Percentiles rank a stretch among this genome's conserved stretches.
These are phyloP conservation scores for Cyclotella sp. DNA, from an alignment of 108 stramenopile species.

Conservation along the genomic window DNA sequence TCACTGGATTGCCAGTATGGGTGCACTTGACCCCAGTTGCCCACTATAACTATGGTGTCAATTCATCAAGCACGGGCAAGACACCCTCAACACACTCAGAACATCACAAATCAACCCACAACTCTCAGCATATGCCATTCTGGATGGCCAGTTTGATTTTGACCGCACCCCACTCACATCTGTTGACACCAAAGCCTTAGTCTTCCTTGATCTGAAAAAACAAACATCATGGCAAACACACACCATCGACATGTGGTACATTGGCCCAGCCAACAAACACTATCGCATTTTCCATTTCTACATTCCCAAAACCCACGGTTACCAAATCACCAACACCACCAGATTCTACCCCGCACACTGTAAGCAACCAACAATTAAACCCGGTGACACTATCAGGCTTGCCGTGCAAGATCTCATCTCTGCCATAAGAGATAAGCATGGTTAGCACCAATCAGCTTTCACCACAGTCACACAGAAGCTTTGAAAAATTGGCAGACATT, in stretches of 20 bases:
- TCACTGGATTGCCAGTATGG: constrained; percentile 10
- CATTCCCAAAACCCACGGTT: not conserved
- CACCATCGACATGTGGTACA: constrained; percentile 43
- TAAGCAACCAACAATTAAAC: not conserved
- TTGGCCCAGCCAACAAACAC: constrained; percentile 34
- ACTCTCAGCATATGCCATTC: constrained; percentile 19
- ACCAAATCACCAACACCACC: constrained; percentile 14
- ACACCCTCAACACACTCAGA: constrained; percentile 50
- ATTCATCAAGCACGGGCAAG: constrained; percentile 27
- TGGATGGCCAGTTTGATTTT: constrained; percentile 25
- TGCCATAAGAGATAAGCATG: not conserved
- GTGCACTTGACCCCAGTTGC: constrained; percentile 26
- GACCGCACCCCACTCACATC: constrained; percentile 3
- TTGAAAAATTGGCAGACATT: not conserved
- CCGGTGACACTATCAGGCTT: not conserved
- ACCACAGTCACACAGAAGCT: not conserved
- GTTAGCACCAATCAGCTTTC: not conserved
- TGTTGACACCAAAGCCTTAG: constrained; percentile 5
- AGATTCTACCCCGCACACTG: constrained; percentile 13
- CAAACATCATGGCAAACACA: constrained; percentile 20
- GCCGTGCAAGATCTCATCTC: not conserved
- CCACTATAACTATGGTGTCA: constrained; percentile 43
- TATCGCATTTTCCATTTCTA: constrained; percentile 20
- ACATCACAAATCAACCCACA: constrained; percentile 47
- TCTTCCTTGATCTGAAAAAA: constrained; percentile 23